Evolutionary conservation across 2,329 filamentous ascomycete species (phyloP).

Genomic region (Acrodontium crateriforme): DNA sequence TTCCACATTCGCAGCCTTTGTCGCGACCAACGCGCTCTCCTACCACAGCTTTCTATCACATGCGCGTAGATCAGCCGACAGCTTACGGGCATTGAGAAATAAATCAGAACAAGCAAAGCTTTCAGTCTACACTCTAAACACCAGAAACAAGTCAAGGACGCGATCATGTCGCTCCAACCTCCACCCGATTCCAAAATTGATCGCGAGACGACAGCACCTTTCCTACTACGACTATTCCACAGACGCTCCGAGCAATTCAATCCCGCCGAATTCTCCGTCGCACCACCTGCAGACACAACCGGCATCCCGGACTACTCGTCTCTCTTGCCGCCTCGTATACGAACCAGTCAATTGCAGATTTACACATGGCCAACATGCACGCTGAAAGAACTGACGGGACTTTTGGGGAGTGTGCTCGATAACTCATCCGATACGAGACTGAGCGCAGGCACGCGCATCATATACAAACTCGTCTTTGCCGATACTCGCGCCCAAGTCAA

Average conservation of each 20-base stretch:
- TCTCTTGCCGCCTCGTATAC: constrained; percentile 43
- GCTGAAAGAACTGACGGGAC: constrained; percentile 64
- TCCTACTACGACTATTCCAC: constrained; percentile 78
- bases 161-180: too few species aligned
- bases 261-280: constrained; percentile 56
- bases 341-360: constrained; percentile 45
- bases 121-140: too few species aligned
- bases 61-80: too few species aligned
- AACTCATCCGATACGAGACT: constrained; percentile 53
- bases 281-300: constrained; percentile 28
- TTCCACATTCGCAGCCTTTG: too few species aligned
- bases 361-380: constrained; percentile 80
- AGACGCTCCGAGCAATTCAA: constrained; percentile 39
- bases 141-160: too few species aligned
- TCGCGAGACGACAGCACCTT: too few species aligned
- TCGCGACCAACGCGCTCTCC: too few species aligned
- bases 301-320: constrained; percentile 24
- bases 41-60: too few species aligned
- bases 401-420: constrained; percentile 57
- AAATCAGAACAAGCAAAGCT: too few species aligned
- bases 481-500: constrained; percentile 44
- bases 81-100: too few species aligned
- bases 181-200: too few species aligned
- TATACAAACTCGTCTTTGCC: constrained; percentile 74
- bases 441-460: constrained; percentile 68